Percentiles rank a stretch among this genome's conserved stretches.
These are phyloP conservation scores for Pachysolen tannophilus DNA, from an alignment of 805 yeast genomes.

Conservation along the genomic window DNA sequence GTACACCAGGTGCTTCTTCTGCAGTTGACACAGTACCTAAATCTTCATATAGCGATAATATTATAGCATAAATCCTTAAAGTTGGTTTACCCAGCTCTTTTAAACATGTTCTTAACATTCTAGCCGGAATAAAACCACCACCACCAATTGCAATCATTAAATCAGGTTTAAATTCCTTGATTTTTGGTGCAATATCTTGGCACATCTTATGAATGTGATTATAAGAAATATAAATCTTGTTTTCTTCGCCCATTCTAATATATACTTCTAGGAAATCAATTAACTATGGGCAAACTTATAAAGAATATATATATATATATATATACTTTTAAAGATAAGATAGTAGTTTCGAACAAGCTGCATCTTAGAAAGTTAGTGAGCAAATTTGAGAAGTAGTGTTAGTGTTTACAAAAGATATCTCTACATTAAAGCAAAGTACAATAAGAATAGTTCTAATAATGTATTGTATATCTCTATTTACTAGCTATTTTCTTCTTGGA, in stretches of 20 bases:
- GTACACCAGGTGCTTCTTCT: constrained; percentile 52
- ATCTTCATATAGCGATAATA: constrained; percentile 85
- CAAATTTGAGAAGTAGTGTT: too few species aligned
- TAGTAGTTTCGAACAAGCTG: too few species aligned
- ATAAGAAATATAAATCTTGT: constrained; percentile 69
- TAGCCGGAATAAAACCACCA: constrained; percentile 96
- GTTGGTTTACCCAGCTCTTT: constrained; percentile 85
- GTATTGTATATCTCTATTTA: too few species aligned
- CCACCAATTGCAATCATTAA: constrained; percentile 86
- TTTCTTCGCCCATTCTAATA: constrained; percentile 22
- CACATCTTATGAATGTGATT: constrained; percentile 74
- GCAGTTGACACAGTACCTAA: constrained; percentile 50
- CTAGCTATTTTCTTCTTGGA: too few species aligned
- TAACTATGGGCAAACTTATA: too few species aligned
- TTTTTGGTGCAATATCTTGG: constrained; percentile 43
- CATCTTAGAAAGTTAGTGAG: too few species aligned
- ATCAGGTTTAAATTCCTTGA: constrained; percentile 74
- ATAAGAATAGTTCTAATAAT: too few species aligned
- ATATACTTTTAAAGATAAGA: too few species aligned
- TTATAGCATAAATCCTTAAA: constrained; percentile 91
- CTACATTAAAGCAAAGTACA: too few species aligned
- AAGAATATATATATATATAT: too few species aligned
- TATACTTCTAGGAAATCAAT: too few species aligned
- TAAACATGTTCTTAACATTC: constrained; percentile 88
- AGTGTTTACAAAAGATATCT: too few species aligned